Evolutionary conservation across 306 rosid species (phyloP), one percentile per base, ranked within the genome.

Genomic region (Lathyrus sativus): DNA sequence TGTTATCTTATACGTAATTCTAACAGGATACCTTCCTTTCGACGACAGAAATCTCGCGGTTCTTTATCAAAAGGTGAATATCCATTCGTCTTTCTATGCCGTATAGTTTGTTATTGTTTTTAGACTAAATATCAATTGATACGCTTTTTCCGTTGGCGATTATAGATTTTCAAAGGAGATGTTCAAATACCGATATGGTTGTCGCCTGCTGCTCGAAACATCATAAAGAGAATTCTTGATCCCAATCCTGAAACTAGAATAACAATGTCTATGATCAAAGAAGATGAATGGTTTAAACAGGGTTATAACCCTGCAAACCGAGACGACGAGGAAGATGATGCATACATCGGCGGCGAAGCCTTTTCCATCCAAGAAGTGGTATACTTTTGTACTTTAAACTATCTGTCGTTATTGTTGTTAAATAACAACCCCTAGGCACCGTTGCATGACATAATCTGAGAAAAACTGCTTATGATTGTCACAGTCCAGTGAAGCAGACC

Each of bases 31-130:
- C 66, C 96, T 92, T 62, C 98, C 98, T 42, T 92, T 92, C n/a
- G 92, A 92, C 59, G 96, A 92, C 55, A 82, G 96, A 77, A 92
- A 92, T 79, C 85, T 89, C 2, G 92, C 84, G 9, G 95, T 92
- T 75, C 96, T 92, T 24, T 92, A 92, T 68, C 96, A 87, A 8
- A 92, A 86, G 92, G 98, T 92, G 75, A 58, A 57, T 62, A 35
- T 12, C 0, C 42, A 17, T 15, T 51, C 17, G 15, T 60, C 39
- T 4, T 54, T 38, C 50, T 41, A 13, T 18, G 11, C 42, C 35
- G 22, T n/a, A 6, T n/a, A 15, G 51, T 79, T 28, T 7, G 39
- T 7, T 10, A 31, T 37, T 4, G 67, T 42, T 79, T 29, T 22
- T 70, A 1, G 38, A 58, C 24, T 65, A 22, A 64, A 35, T 54